These are phyloP conservation scores for Orbilia ellipsospora DNA, from an alignment of 2,329 filamentous ascomycete species.

Conservation along the genomic window DNA sequence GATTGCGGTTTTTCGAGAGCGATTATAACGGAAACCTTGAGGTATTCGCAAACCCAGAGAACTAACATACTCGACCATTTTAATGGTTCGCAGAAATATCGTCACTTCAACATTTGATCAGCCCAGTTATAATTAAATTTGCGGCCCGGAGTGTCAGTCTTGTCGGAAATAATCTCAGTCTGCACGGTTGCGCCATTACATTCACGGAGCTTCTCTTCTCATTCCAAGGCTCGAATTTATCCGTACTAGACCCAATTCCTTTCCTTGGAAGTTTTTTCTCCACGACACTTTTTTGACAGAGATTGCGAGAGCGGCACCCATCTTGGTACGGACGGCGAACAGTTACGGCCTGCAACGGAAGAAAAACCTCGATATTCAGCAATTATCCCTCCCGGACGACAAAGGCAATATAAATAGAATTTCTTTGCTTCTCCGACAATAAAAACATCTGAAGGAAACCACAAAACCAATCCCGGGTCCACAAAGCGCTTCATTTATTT, in stretches of 20 bases:
- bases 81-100: too few species aligned
- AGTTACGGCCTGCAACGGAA: not conserved
- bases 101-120: too few species aligned
- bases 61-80: too few species aligned
- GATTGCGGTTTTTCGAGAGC: too few species aligned
- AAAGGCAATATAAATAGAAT: not conserved
- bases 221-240: constrained; percentile 6
- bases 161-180: constrained; percentile 13
- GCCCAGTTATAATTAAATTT: too few species aligned
- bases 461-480: not conserved
- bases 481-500: not conserved
- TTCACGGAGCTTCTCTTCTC: not conserved
- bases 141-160: not conserved
- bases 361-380: not conserved
- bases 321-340: constrained; percentile 14
- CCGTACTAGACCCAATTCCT: constrained; percentile 17
- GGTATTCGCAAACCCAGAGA: too few species aligned
- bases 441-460: not conserved
- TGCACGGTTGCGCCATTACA: constrained; percentile 6
- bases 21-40: too few species aligned
- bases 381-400: not conserved
- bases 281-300: too few species aligned
- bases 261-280: not conserved
- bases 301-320: not conserved
- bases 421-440: not conserved